Evolutionary conservation across 371 early-diverging fungal species (phyloP).

Genomic region (Fennellomyces sp.): DNA sequence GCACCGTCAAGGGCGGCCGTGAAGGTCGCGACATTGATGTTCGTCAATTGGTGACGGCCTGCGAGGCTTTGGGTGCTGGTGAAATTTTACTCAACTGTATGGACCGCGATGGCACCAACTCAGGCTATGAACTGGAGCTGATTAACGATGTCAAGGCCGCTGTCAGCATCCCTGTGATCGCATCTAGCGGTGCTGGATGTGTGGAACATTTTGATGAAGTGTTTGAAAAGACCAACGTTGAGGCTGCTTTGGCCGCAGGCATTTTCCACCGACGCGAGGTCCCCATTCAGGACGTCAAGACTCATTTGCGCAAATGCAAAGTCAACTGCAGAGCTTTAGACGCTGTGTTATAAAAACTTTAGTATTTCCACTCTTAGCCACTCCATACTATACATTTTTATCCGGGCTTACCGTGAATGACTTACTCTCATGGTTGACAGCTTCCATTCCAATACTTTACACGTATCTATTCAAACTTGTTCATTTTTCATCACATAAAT

Average conservation of each 20-base stretch:
- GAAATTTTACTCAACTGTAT: constrained; percentile 96
- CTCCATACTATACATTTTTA: no score
- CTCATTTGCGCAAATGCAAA: constrained; percentile 51
- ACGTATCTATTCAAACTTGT: no score
- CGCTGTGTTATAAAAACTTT: constrained; percentile 21
- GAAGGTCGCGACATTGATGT: constrained; percentile 96
- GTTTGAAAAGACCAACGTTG: constrained; percentile 82
- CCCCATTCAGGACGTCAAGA: constrained; percentile 84
- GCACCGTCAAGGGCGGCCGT: constrained; percentile 96
- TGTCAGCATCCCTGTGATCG: constrained; percentile 94
- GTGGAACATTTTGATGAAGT: constrained; percentile 87
- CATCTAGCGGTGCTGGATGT: constrained; percentile 92
- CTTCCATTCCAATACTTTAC: no score
- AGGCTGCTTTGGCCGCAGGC: constrained; percentile 97
- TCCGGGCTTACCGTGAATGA: no score
- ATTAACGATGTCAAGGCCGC: constrained; percentile 75
- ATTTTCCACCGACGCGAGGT: constrained; percentile 97
- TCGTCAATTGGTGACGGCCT: constrained; percentile 83
- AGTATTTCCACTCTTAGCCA: no score
- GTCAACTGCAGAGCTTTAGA: constrained; percentile 48
- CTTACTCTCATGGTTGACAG: no score
- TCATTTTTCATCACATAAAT: no score
- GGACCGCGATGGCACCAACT: constrained; percentile 97
- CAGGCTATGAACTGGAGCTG: constrained; percentile 91
- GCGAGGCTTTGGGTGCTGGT: constrained; percentile 92